phyloP scores from a whole-genome alignment of 2,329 filamentous ascomycete species.

The Leptographium lundbergii region DNA sequence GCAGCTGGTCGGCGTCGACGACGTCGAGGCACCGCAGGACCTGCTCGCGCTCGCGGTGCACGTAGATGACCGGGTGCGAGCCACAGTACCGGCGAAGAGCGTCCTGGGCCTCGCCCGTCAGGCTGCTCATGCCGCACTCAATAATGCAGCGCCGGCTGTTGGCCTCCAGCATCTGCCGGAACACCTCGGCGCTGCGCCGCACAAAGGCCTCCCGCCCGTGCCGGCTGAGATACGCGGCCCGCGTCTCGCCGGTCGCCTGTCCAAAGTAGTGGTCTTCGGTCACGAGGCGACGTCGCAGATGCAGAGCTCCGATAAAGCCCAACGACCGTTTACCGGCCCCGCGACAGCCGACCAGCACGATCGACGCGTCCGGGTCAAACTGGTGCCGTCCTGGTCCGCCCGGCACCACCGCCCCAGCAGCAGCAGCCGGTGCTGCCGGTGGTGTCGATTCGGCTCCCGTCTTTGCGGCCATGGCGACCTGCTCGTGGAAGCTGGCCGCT shows the following conservation, averaged over 20 bases:
- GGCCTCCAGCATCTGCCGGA: slow-evolving; percentile 45
- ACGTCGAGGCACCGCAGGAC: slow-evolving; percentile 45
- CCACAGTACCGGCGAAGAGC: slow-evolving; percentile 46
- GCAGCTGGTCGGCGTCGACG: slow-evolving; percentile 41
- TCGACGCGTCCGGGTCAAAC: slow-evolving; percentile 49
- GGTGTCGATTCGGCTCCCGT: neutral
- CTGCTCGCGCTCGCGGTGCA: slow-evolving; percentile 52
- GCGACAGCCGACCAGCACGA: slow-evolving; percentile 58
- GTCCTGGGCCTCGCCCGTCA: slow-evolving; percentile 46
- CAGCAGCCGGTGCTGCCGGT: neutral
- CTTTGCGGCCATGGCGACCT: neutral
- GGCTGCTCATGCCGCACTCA: slow-evolving; percentile 52
- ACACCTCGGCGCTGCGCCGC: slow-evolving; percentile 45
- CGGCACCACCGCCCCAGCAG: neutral
- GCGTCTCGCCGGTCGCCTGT: slow-evolving; percentile 47
- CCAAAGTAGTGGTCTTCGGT: slow-evolving; percentile 58
- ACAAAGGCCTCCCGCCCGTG: slow-evolving; percentile 51
- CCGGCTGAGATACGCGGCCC: slow-evolving; percentile 45
- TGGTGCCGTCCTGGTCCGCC: slow-evolving; percentile 17
- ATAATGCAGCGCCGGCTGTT: slow-evolving; percentile 53
- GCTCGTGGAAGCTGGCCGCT: neutral
- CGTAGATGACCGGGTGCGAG: slow-evolving; percentile 57
- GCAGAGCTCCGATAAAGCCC: slow-evolving; percentile 58
- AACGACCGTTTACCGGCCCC: slow-evolving; percentile 62
- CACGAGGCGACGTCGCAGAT: slow-evolving; percentile 52